These are phyloP conservation scores for Phyllosticta citribraziliensis DNA, from an alignment of 2,329 filamentous ascomycete genomes.

Conservation along the genomic window DNA sequence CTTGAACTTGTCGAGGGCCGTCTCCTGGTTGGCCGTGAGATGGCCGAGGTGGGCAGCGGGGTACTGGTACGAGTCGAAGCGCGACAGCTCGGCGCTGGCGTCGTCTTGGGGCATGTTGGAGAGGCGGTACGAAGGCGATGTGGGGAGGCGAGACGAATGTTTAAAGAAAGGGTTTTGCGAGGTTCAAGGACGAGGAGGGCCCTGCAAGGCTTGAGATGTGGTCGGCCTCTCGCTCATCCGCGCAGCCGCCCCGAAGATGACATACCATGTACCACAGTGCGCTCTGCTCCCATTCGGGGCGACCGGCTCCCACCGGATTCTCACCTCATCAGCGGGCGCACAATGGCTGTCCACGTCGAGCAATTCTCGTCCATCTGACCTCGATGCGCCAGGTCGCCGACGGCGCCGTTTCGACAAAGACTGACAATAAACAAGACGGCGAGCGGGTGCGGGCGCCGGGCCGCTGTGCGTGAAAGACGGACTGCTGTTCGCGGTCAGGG, in stretches of 20 bases:
- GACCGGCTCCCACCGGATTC: neutral
- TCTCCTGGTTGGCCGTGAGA: slow-evolving; percentile 58
- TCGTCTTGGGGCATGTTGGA: slow-evolving; percentile 5
- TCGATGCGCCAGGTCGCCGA: neutral
- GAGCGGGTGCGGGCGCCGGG: neutral
- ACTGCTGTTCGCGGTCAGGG: neutral
- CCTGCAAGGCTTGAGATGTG: neutral
- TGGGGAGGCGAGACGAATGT: neutral
- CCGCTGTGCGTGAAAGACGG: neutral
- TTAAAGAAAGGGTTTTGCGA: neutral
- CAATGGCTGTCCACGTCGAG: neutral
- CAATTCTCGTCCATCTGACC: neutral
- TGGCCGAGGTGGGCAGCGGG: slow-evolving; percentile 74
- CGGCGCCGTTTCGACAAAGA: neutral
- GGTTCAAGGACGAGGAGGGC: neutral
- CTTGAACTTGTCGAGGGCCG: slow-evolving; percentile 64
- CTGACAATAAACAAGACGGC: neutral
- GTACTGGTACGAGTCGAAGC: slow-evolving; percentile 43
- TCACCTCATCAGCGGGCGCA: neutral
- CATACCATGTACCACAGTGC: neutral
- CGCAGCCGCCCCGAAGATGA: neutral
- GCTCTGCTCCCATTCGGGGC: neutral
- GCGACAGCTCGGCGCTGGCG: slow-evolving; percentile 20
- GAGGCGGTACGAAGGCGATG: neutral
- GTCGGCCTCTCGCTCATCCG: neutral